Conservation (phyloP, 495 filamentous ascomycete genomes). For the Copromyces sp. region DNA sequence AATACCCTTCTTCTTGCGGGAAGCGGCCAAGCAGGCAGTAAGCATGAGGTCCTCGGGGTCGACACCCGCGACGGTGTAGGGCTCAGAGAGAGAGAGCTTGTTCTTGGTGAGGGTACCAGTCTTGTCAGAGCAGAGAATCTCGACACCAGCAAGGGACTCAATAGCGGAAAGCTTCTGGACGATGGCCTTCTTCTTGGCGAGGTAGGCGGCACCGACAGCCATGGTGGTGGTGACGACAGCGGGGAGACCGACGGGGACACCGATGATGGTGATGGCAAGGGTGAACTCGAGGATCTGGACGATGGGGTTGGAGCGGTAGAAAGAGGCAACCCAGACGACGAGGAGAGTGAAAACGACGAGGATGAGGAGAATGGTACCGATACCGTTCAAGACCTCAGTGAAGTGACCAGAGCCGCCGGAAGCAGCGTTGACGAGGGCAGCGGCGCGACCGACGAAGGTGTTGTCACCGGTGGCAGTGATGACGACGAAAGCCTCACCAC, state of each 20-base stretch:
- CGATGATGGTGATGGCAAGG: slow-evolving; percentile 78
- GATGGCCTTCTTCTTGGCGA: slow-evolving; percentile 91
- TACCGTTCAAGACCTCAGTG: slow-evolving; percentile 77
- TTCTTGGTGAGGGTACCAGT: slow-evolving; percentile 91
- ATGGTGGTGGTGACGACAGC: slow-evolving; percentile 94
- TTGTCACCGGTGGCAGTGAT: slow-evolving; percentile 75
- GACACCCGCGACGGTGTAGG: slow-evolving; percentile 70
- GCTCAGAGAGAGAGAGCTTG: slow-evolving; percentile 77
- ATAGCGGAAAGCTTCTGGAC: slow-evolving; percentile 95
- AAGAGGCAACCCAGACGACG: slow-evolving; percentile 75
- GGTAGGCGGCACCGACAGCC: slow-evolving; percentile 89
- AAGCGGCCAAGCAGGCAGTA: slow-evolving; percentile 82
- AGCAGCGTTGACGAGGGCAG: slow-evolving; percentile 71
- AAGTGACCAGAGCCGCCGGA: slow-evolving; percentile 69
- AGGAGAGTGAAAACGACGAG: slow-evolving; percentile 73
- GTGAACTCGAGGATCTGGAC: slow-evolving; percentile 74
- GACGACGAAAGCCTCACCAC: slow-evolving; percentile 74
- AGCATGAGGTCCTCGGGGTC: slow-evolving; percentile 80
- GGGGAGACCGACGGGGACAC: slow-evolving; percentile 92
- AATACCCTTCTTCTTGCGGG: slow-evolving; percentile 88
- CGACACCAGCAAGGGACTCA: slow-evolving; percentile 87
- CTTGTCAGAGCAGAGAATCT: slow-evolving; percentile 97
- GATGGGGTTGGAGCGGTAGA: slow-evolving; percentile 74
- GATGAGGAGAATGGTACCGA: slow-evolving; percentile 71
- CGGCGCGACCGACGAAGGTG: slow-evolving; percentile 83